Base-by-base conservation (phyloP, 306 rosid genomes). In the Casuarina equisetifolia region DNA sequence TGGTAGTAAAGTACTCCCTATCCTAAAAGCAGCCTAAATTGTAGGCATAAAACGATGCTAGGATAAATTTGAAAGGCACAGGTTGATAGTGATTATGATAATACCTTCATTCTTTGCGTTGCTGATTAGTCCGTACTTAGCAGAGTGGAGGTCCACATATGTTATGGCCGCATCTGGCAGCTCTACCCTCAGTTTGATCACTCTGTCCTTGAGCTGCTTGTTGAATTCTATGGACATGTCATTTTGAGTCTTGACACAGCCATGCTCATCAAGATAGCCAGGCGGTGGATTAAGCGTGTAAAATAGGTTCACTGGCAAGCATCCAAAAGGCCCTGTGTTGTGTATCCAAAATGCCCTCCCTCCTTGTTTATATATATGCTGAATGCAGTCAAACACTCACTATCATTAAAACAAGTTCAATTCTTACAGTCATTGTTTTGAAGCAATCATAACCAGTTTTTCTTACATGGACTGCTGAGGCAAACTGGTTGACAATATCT, bases 341-440 rank as follows among this genome's bases (percentile, higher is more conserved):
- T 92, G 98, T 76, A 94, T 83, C 98, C 98, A 94, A 68, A 94
- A 94, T 46, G 88, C 15, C 86, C 96, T 88, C 61, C 98, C 98
- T 39, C 94, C 97, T 86, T 81, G 87, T 63, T 85, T 9, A 57
- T 90, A 92, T 62, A 91, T 75, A 76, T 78, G 82, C 98, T 94
- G 85, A 79, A 74, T 74, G 35, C 25, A 59, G 39, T 53, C 63
- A 13, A 71, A 10, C 4, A 58, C 49, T 54, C 36, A 62, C 3
- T 40, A 25, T 38, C 20, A 44, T 54, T 25, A 54, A 53, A 11
- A 44, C 74, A 48, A 50, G 59, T 32, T 19, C 32, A 69, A 57
- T 70, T 20, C 53, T 54, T 38, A 54, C 62, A 9, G 6, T 70
- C 35, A 71, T 61, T n/a, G 38, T 40, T 1, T 67, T 67, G 17